phyloP scores from a whole-genome alignment of 495 filamentous ascomycete genomes.

The Schizothecium vesticola region DNA sequence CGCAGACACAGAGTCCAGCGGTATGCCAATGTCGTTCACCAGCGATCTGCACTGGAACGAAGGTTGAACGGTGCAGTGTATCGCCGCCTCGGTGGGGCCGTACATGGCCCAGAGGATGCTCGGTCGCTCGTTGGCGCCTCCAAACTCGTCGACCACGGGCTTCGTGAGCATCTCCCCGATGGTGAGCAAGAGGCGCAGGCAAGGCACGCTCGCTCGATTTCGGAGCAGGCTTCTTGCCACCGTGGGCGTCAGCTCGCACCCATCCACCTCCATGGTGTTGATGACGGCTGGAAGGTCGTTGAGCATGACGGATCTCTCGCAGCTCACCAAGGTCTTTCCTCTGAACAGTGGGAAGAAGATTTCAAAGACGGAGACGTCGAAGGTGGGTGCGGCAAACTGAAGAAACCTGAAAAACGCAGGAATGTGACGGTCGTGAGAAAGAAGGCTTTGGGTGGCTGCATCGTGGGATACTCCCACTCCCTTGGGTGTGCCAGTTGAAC shows the following conservation, averaged over 20 bases:
- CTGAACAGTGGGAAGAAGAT: slow-evolving; percentile 77
- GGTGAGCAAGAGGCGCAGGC: slow-evolving; percentile 61
- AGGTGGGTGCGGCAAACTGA: slow-evolving; percentile 82
- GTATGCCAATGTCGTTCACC: slow-evolving; percentile 63
- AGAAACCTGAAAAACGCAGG: slow-evolving; percentile 70
- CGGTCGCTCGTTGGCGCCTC: slow-evolving; percentile 32
- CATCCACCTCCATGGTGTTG: slow-evolving; percentile 61
- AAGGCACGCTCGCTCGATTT: slow-evolving; percentile 54
- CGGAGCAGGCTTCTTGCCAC: slow-evolving; percentile 65
- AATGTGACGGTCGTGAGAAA: slow-evolving; percentile 71
- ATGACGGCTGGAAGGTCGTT: slow-evolving; percentile 64
- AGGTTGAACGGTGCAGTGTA: slow-evolving; percentile 55
- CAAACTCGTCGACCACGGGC: slow-evolving; percentile 68
- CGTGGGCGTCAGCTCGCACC: slow-evolving; percentile 76
- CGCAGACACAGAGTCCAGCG: slow-evolving; percentile 69
- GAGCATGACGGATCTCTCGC: slow-evolving; percentile 57
- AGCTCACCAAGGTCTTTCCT: slow-evolving; percentile 64
- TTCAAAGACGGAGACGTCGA: slow-evolving; percentile 85
- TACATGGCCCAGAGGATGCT: slow-evolving; percentile 79
- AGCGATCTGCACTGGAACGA: slow-evolving; percentile 34
- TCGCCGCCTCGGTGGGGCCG: slow-evolving; percentile 78
- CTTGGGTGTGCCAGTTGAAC: slow-evolving; percentile 84
- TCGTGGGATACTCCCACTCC: slow-evolving; percentile 73
- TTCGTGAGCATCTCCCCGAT: slow-evolving; percentile 85
- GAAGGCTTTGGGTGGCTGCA: slow-evolving; percentile 67